A percentile compares a stretch with the other conserved stretches of the same genome.
Conservation (phyloP, 768 basidiomycete genomes). For the Hericium coralloides region DNA sequence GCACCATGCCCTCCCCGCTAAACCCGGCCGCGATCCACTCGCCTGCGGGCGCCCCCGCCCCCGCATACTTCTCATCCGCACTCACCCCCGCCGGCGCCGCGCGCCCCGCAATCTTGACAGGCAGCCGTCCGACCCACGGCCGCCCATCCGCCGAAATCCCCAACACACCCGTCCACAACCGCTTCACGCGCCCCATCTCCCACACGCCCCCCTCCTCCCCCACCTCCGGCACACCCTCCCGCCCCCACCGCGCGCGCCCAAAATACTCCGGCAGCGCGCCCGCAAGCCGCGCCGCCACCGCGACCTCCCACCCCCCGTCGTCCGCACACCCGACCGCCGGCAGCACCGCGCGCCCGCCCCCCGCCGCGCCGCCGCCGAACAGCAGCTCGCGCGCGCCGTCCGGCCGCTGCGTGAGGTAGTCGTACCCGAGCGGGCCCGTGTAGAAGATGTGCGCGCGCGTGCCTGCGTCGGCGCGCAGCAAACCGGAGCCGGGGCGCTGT, state of each 20-base stretch:
- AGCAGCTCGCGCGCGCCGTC: constrained; percentile 41
- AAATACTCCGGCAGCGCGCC: constrained; percentile 51
- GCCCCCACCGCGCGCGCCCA: constrained; percentile 33
- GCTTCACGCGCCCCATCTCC: constrained; percentile 40
- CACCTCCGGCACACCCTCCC: constrained; percentile 21
- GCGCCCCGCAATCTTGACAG: constrained; percentile 33
- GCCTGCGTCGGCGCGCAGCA: constrained; percentile 23
- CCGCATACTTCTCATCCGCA: background rate
- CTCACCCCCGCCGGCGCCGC: background rate
- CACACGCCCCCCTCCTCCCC: constrained; percentile 20
- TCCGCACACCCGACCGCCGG: constrained; percentile 23
- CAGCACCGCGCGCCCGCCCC: constrained; percentile 19
- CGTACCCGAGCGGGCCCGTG: constrained; percentile 36
- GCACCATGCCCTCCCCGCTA: constrained; percentile 66
- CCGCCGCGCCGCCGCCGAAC: constrained; percentile 54
- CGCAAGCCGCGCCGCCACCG: constrained; percentile 32
- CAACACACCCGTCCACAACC: constrained; percentile 56
- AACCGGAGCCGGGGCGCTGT: constrained; percentile 41
- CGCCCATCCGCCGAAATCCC: constrained; percentile 49
- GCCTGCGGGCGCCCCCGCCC: constrained; percentile 30
- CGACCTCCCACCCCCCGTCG: constrained; percentile 29
- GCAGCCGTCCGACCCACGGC: constrained; percentile 68
- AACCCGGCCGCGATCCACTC: constrained; percentile 72
- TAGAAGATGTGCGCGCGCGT: constrained; percentile 52
- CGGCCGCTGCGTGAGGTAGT: constrained; percentile 63